Percentiles rank a stretch among this genome's conserved stretches.
phyloP scores from a whole-genome alignment of 176 grass and related monocot species.

The Oryza meyeriana region DNA sequence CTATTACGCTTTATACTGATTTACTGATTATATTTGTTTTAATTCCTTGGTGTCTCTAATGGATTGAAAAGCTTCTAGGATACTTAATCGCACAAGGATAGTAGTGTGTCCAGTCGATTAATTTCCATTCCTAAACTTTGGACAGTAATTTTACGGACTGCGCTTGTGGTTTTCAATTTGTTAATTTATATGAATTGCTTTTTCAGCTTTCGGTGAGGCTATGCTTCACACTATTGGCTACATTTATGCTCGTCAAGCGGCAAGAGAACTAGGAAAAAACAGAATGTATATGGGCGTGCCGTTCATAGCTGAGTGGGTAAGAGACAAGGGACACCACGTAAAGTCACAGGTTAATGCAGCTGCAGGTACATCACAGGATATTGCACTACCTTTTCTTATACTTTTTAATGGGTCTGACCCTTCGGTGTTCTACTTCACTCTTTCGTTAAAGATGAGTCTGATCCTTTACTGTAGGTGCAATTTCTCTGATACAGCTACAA shows the following conservation, averaged over 20 bases:
- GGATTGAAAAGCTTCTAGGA: background rate
- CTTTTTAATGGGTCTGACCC: background rate
- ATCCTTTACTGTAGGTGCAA: slow-evolving; percentile 56
- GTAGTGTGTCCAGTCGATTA: background rate
- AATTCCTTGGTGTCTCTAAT: background rate
- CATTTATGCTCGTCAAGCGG: slow-evolving; percentile 83
- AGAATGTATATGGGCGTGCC: slow-evolving; percentile 81
- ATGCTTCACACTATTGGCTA: slow-evolving; percentile 97
- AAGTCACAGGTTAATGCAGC: slow-evolving; percentile 99
- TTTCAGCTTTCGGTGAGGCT: slow-evolving; percentile 94
- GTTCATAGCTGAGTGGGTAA: slow-evolving; percentile 98
- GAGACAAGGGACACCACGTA: slow-evolving; percentile 83
- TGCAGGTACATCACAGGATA: slow-evolving; percentile 55
- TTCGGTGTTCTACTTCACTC: background rate
- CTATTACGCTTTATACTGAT: background rate
- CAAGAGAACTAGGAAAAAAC: slow-evolving; percentile 81
- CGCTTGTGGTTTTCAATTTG: background rate
- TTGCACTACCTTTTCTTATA: background rate
- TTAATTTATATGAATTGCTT: slow-evolving; percentile 24
- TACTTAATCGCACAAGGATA: background rate
- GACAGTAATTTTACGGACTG: background rate
- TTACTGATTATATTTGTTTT: background rate
- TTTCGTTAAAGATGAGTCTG: background rate
- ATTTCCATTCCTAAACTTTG: background rate
- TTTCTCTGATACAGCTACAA: slow-evolving; percentile 83